Percentiles rank a stretch among this genome's conserved stretches.
phyloP scores from a whole-genome alignment of 2,329 filamentous ascomycete genomes.

The Colletotrichum melonis region DNA sequence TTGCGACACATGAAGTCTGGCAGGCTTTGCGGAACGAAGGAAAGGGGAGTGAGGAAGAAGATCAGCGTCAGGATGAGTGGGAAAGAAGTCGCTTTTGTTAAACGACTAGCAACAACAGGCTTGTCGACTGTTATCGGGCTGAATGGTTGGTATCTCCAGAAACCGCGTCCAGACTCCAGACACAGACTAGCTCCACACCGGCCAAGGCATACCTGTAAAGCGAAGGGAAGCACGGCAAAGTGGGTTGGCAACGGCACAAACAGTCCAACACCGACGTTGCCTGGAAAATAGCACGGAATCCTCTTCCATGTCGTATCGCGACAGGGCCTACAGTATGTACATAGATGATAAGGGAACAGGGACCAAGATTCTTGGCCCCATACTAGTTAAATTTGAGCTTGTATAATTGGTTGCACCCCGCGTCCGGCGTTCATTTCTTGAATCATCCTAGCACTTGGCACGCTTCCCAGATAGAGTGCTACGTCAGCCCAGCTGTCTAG shows the following conservation, averaged over 20 bases:
- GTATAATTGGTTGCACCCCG: not conserved
- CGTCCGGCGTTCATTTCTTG: not conserved
- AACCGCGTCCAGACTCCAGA: not conserved
- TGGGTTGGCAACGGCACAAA: no score
- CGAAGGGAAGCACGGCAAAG: no score
- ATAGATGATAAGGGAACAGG: not conserved
- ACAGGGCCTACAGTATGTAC: not conserved
- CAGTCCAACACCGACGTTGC: no score
- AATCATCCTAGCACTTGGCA: not conserved
- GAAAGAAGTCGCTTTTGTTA: not conserved
- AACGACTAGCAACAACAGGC: not conserved
- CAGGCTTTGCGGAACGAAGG: not conserved
- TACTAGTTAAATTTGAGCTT: not conserved
- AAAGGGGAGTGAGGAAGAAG: not conserved
- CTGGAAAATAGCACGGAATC: no score
- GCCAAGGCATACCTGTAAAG: no score
- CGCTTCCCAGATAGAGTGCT: not conserved
- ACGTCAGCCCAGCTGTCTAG: not conserved
- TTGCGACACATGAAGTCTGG: not conserved
- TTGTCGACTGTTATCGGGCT: not conserved
- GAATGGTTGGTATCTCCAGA: not conserved
- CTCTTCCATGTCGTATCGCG: not conserved
- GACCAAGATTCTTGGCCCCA: not conserved
- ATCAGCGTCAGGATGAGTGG: not conserved
- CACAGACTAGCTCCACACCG: no score